Evolutionary conservation across 2,329 filamentous ascomycete species (phyloP).

Genomic region (Talaromyces funiculosus): DNA sequence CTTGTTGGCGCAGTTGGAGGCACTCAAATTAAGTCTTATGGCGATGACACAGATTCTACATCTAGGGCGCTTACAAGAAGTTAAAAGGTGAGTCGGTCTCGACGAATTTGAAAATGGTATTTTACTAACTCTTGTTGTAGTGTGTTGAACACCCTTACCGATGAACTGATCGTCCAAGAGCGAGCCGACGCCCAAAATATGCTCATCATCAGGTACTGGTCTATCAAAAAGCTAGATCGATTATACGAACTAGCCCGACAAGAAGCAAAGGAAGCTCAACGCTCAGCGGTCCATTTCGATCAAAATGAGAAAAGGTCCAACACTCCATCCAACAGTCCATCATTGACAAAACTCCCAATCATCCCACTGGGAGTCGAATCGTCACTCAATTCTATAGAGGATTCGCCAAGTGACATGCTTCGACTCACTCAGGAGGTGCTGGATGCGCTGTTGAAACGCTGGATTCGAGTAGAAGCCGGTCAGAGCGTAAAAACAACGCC

Average conservation of each 20-base stretch:
- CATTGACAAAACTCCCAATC: slow-evolving; percentile 20
- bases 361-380: slow-evolving; percentile 31
- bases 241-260: slow-evolving; percentile 33
- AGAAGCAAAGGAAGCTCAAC: slow-evolving; percentile 23
- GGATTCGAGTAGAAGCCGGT: slow-evolving; percentile 19
- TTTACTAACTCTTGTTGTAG: neutral
- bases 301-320: neutral
- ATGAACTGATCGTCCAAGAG: slow-evolving; percentile 34
- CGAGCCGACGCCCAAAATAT: slow-evolving; percentile 40
- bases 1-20: slow-evolving; percentile 37
- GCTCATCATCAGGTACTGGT: slow-evolving; percentile 41
- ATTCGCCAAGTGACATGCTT: slow-evolving; percentile 36
- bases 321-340: neutral
- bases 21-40: slow-evolving; percentile 36
- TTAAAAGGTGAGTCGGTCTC: slow-evolving; percentile 17
- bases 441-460: slow-evolving; percentile 27
- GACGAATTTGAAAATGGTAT: neutral
- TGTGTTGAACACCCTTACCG: slow-evolving; percentile 16
- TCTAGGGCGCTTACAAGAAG: slow-evolving; percentile 30
- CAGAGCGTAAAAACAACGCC: slow-evolving; percentile 3
- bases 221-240: slow-evolving; percentile 32
- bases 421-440: slow-evolving; percentile 31
- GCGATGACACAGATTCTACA: slow-evolving; percentile 37
- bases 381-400: slow-evolving; percentile 28
- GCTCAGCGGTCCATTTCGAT: neutral